Conservation (phyloP, 2,329 filamentous ascomycete genomes). For the Fusarium annulatum region DNA sequence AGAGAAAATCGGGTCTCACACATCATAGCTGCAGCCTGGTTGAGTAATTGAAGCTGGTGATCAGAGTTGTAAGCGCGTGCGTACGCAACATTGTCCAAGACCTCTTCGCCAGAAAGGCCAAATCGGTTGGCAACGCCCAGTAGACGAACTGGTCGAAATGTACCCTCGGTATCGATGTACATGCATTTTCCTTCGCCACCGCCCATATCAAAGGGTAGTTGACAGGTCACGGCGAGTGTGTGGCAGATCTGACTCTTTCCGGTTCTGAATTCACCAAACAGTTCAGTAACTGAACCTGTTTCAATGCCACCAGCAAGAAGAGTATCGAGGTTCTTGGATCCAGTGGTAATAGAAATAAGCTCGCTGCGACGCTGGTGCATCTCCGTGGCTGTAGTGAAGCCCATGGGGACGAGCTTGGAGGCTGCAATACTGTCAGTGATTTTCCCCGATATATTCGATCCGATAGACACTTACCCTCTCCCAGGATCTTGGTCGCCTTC, state of each 20-base stretch:
- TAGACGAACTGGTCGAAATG: conserved; percentile 91
- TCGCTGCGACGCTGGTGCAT: conserved; percentile 98
- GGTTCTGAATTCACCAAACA: conserved; percentile 97
- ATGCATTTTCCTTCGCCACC: conserved; percentile 98
- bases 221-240: conserved; percentile 97
- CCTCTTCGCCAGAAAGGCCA: conserved; percentile 94
- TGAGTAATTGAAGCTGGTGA: conserved; percentile 93
- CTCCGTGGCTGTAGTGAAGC: conserved; percentile 97
- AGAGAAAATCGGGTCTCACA: conserved; percentile 98
- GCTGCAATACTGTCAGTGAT: conserved; percentile 62
- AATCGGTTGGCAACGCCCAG: conserved; percentile 94
- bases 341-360: conserved; percentile 96
- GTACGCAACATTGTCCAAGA: conserved; percentile 98
- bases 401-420: conserved; percentile 97
- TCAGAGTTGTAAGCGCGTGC: conserved; percentile 98
- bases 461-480: conserved; percentile 72
- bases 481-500: conserved; percentile 91
- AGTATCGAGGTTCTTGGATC: conserved; percentile 96
- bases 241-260: conserved; percentile 99
- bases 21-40: conserved; percentile 98
- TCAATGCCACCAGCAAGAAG: conserved; percentile 94
- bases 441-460: background rate
- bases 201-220: conserved; percentile 98
- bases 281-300: conserved; percentile 96
- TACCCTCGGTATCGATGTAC: conserved; percentile 98